phyloP scores from a whole-genome alignment of 108 stramenopile species.

The Epithemia pelagica region DNA sequence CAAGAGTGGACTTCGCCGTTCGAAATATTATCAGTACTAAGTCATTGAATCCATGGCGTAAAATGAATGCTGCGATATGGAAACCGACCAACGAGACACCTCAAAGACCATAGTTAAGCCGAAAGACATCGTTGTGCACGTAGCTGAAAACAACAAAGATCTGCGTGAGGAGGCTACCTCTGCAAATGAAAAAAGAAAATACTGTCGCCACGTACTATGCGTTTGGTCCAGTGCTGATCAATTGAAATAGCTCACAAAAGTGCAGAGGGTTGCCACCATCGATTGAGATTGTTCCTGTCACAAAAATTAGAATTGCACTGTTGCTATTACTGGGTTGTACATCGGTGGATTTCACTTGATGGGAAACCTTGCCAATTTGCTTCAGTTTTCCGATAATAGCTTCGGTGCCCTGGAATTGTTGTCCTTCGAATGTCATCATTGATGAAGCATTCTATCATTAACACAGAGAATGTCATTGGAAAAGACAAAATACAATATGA shows the following conservation, averaged over 20 bases:
- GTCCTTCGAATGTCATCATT: conserved; percentile 87
- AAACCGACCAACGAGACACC: too few species aligned
- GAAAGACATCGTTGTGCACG: conserved; percentile 92
- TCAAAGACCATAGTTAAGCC: conserved; percentile 91
- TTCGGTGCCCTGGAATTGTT: conserved; percentile 55
- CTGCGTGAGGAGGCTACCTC: not conserved
- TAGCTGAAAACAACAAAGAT: conserved; percentile 23
- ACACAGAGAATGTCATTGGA: not conserved
- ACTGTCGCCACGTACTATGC: conserved; percentile 54
- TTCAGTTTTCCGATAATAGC: conserved; percentile 64
- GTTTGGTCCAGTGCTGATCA: conserved; percentile 77
- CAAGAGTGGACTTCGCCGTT: too few species aligned
- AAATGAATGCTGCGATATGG: too few species aligned
- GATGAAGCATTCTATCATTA: conserved; percentile 45
- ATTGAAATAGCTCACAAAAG: conserved; percentile 91
- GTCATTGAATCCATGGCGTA: too few species aligned
- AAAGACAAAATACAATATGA: not conserved
- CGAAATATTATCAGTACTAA: too few species aligned
- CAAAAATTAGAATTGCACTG: conserved; percentile 76
- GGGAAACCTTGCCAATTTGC: conserved; percentile 52
- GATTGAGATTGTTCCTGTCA: conserved; percentile 70
- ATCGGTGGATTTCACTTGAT: conserved; percentile 75
- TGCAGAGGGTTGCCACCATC: conserved; percentile 92
- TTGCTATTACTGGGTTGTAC: conserved; percentile 66
- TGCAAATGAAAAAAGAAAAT: too few species aligned